Percentiles rank a stretch among this genome's conserved stretches.
phyloP scores from a whole-genome alignment of 2,329 filamentous ascomycete genomes.

The Cephalotrichum gorgonifer region DNA sequence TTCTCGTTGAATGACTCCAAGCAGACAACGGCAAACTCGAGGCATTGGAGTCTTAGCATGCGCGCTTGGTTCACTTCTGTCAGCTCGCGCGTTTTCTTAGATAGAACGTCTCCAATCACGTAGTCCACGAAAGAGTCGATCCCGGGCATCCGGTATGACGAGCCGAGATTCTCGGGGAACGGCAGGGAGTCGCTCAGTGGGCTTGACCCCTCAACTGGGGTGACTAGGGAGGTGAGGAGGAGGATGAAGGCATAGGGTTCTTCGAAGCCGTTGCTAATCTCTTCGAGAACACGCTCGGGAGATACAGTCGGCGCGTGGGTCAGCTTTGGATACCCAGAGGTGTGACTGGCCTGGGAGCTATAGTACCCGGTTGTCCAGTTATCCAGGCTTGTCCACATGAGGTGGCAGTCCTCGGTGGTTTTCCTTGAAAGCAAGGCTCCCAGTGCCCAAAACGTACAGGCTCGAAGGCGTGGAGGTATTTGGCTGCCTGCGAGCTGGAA shows the following conservation, averaged over 20 bases:
- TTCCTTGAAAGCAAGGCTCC: constrained; percentile 69
- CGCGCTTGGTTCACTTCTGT: constrained; percentile 58
- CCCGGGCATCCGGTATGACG: constrained; percentile 63
- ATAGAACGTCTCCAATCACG: constrained; percentile 69
- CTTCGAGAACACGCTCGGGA: constrained; percentile 61
- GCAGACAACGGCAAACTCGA: constrained; percentile 73
- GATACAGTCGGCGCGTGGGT: constrained; percentile 20
- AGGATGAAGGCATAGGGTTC: constrained; percentile 77
- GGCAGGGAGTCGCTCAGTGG: constrained; percentile 65
- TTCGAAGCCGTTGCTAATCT: constrained; percentile 70
- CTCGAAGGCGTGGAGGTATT: constrained; percentile 67
- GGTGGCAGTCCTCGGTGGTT: constrained; percentile 51
- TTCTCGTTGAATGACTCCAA: constrained; percentile 89
- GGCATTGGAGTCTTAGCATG: constrained; percentile 66
- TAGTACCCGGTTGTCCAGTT: constrained; percentile 62
- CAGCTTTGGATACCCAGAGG: constrained; percentile 12
- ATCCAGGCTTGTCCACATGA: constrained; percentile 75
- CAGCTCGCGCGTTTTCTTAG: constrained; percentile 53
- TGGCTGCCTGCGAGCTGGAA: constrained; percentile 70
- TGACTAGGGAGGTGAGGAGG: constrained; percentile 62
- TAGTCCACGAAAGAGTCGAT: constrained; percentile 93
- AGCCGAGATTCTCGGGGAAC: constrained; percentile 78
- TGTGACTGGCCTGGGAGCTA: constrained; percentile 20
- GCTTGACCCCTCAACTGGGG: constrained; percentile 50
- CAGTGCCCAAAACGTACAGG: constrained; percentile 73